A percentile compares a stretch with the other conserved stretches of the same genome.
Conservation (phyloP, 176 grass and related monocot genomes). For the Zoysia pacifica region DNA sequence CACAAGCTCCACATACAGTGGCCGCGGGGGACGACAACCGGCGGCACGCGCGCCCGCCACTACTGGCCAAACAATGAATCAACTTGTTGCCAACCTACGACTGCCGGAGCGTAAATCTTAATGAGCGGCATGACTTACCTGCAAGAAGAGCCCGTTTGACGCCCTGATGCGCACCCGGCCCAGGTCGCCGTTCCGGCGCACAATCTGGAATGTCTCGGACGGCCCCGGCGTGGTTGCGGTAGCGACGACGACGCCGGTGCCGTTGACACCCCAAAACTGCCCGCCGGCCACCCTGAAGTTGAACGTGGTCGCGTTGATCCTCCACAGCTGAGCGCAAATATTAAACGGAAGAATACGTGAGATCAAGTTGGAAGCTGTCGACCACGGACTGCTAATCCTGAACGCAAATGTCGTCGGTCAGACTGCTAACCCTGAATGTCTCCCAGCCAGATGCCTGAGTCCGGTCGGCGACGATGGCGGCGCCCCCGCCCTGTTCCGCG, state of each 20-base stretch:
- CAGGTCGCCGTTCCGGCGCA: constrained; percentile 34
- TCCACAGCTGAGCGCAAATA: constrained; percentile 50
- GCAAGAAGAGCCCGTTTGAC: constrained; percentile 53
- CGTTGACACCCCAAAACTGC: constrained; percentile 53
- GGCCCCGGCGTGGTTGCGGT: constrained; percentile 34
- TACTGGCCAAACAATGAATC: not conserved
- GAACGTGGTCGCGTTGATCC: constrained; percentile 56
- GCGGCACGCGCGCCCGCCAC: not conserved
- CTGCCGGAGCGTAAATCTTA: not conserved
- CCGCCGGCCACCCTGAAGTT: constrained; percentile 43
- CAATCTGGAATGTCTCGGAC: constrained; percentile 56
- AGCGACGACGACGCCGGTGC: constrained; percentile 36
- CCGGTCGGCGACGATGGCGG: constrained; percentile 52
- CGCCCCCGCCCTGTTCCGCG: constrained; percentile 61
- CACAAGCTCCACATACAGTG: not conserved
- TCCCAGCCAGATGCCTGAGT: constrained; percentile 55
- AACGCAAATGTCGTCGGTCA: no score
- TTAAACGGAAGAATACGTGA: not conserved
- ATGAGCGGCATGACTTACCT: constrained; percentile 46
- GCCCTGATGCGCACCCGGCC: constrained; percentile 46
- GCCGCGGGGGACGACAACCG: not conserved
- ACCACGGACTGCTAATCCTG: no score
- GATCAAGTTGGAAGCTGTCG: no score
- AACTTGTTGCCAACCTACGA: not conserved
- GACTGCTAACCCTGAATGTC: constrained; percentile 58